A percentile compares a stretch with the other conserved stretches of the same genome.
Conservation (phyloP, 2,329 filamentous ascomycete species). For the Trichoderma citrinoviride region DNA sequence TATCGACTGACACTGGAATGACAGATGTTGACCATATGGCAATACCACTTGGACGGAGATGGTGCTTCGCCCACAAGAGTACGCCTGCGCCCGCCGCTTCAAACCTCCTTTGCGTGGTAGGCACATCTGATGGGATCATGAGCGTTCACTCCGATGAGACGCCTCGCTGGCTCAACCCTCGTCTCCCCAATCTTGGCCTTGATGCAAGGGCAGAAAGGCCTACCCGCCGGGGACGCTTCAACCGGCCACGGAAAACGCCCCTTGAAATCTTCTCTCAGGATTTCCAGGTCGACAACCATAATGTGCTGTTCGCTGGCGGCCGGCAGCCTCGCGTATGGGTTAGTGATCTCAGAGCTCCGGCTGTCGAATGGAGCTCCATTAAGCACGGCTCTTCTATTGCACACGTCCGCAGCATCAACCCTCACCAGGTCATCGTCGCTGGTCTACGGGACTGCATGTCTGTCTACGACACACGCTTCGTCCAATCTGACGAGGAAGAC, state of each 20-base stretch:
- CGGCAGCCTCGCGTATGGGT: conserved; percentile 47
- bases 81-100: conserved; percentile 43
- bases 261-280: conserved; percentile 49
- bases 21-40: conserved; percentile 35
- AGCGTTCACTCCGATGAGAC: conserved; percentile 34
- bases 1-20: background rate
- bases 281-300: conserved; percentile 44
- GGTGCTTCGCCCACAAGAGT: conserved; percentile 39
- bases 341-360: conserved; percentile 44
- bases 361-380: conserved; percentile 34
- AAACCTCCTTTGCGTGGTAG: conserved; percentile 45
- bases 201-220: background rate
- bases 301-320: conserved; percentile 51
- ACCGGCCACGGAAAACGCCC: conserved; percentile 16
- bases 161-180: conserved; percentile 37
- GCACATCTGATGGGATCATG: conserved; percentile 48
- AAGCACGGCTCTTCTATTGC: conserved; percentile 44
- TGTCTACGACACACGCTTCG: conserved; percentile 57
- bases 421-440: conserved; percentile 51
- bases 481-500: background rate
- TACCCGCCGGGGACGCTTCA: background rate
- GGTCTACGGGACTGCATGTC: conserved; percentile 50
- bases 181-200: background rate
- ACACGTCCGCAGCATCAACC: conserved; percentile 49
- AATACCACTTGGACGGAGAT: conserved; percentile 31